Base-by-base conservation (phyloP, 2,329 filamentous ascomycete species). In the Fusarium phyllophilum region DNA sequence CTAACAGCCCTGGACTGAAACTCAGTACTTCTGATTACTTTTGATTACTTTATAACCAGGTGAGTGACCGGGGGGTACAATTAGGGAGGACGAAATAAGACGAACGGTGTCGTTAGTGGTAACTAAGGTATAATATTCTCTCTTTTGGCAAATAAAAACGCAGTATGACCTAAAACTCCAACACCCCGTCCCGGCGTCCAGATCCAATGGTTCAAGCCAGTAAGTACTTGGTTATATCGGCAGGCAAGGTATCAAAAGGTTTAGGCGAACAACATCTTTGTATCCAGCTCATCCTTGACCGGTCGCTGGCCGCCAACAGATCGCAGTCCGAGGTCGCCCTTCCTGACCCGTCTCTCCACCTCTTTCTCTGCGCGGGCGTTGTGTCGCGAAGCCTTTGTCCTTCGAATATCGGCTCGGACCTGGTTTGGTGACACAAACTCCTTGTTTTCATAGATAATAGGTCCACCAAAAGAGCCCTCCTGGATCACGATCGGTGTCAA, bases 391-490 rank as follows among this genome's bases (percentile, higher is more conserved):
- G 95, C 94, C 86, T 94, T 95, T 76, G 89, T 87, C 83, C 90
- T 86, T 77, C 94, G 88, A 76, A 97, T 83, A 73, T 98, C 96
- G 45, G 94, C 88, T 75, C 96, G 89, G 73, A 98, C 90, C 84
- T 98, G 94, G 89, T 99, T 99, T 15, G 96, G 96, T 76, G 93
- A 96, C 61, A 99, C 94, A 79, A 97, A 99, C 82, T 97, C 93
- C 87, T 94, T 96, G 86, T 98, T 98, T 87, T 98, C 94, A 85
- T 97, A 99, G 80, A 99, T 97, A 74, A 98, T 94, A 7, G 96
- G 96, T 0, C 96, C 96, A 61, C 96, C 96, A 78, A 99, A 98
- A 70, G 93, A 95, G 48, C 94, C 95, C 82, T 99, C 96, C 77
- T 97, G 91, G 75, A 98, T 97, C 65, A 98, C 91, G 75, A 98